Percentiles rank a stretch among this genome's conserved stretches.
phyloP scores from a whole-genome alignment of 2,329 filamentous ascomycete genomes.

The Alternaria brassicicola region DNA sequence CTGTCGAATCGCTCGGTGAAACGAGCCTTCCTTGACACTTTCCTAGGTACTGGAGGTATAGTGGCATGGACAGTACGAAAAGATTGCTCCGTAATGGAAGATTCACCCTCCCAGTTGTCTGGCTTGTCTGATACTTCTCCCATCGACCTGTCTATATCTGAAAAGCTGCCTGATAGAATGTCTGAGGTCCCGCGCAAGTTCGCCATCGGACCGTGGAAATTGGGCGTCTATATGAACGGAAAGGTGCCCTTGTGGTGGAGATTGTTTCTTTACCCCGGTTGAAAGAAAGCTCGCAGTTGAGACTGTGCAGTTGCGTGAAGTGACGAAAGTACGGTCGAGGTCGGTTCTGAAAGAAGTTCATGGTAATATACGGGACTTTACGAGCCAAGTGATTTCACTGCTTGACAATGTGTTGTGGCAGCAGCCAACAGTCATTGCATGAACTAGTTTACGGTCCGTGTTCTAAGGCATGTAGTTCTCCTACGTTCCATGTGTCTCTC shows the following conservation, averaged over 20 bases:
- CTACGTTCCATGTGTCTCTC: neutral
- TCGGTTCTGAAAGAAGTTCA: neutral
- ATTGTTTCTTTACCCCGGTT: neutral
- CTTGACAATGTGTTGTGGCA: neutral
- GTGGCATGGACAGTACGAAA: neutral
- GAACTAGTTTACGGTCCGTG: neutral
- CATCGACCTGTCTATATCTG: neutral
- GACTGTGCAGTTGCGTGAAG: neutral
- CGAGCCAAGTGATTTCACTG: neutral
- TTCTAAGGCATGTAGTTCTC: neutral
- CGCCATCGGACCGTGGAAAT: neutral
- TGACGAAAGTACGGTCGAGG: neutral
- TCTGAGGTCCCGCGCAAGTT: neutral
- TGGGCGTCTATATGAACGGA: neutral
- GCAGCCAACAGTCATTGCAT: neutral
- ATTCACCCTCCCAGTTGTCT: neutral
- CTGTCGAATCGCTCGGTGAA: neutral
- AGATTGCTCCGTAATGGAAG: neutral
- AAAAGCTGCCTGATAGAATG: neutral
- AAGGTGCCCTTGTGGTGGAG: neutral
- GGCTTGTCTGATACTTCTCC: neutral
- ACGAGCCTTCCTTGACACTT: neutral
- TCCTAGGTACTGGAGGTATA: neutral
- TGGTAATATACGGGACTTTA: neutral
- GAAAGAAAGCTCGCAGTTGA: neutral